These are phyloP conservation scores for Patellifolia procumbens DNA, from an alignment of 179 eudicot species.

Conservation along the genomic window DNA sequence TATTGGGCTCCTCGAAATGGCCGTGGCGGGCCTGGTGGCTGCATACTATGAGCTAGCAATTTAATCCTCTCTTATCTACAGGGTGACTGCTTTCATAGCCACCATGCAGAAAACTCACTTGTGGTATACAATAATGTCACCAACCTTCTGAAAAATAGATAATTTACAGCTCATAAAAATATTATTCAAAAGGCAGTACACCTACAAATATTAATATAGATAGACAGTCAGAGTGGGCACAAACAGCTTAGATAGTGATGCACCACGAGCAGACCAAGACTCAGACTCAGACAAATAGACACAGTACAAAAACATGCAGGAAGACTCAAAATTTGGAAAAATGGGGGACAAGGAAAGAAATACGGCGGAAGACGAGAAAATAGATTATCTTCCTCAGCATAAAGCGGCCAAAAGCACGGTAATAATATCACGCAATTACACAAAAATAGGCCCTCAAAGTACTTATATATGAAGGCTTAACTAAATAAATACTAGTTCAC, in stretches of 20 bases:
- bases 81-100: constrained; percentile 14
- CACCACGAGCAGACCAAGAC: background rate
- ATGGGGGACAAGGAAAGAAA: background rate
- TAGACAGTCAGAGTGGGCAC: background rate
- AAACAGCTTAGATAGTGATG: background rate
- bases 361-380: background rate
- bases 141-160: constrained; percentile 13
- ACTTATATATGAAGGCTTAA: no score
- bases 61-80: constrained; percentile 4
- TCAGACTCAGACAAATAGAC: background rate
- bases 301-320: background rate
- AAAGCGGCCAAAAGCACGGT: background rate
- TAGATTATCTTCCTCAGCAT: background rate
- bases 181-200: constrained; percentile 16
- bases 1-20: constrained; percentile 37
- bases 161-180: constrained; percentile 23
- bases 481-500: no score
- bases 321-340: background rate
- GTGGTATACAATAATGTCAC: constrained; percentile 12
- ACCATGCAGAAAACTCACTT: constrained; percentile 14
- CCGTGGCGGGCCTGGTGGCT: constrained; percentile 40
- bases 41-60: constrained; percentile 30
- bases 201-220: background rate
- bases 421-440: no score
- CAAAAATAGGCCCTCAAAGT: no score